A percentile compares a stretch with the other conserved stretches of the same genome.
Conservation (phyloP, 768 basidiomycete genomes). For the Infundibulicybe gibba region DNA sequence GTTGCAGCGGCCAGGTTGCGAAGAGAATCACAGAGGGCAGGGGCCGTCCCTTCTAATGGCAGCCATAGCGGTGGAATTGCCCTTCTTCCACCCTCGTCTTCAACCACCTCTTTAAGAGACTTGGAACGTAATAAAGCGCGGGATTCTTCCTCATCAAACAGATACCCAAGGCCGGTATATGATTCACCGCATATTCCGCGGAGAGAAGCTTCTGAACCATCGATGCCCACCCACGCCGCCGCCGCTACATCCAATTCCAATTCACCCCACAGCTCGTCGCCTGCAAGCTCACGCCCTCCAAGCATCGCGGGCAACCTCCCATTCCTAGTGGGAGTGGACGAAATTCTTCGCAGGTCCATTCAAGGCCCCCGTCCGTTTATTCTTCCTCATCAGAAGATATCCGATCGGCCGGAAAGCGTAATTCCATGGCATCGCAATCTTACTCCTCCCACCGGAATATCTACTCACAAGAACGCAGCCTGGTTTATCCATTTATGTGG, state of each 20-base stretch:
- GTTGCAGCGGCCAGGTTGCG: slow-evolving; percentile 57
- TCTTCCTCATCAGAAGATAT: slow-evolving; percentile 61
- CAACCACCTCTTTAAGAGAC: slow-evolving; percentile 34
- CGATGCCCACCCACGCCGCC: slow-evolving; percentile 24
- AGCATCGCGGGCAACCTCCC: slow-evolving; percentile 33
- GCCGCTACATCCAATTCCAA: slow-evolving; percentile 16
- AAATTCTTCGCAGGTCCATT: slow-evolving; percentile 30
- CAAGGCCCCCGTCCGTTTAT: slow-evolving; percentile 54
- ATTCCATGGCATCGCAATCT: slow-evolving; percentile 28
- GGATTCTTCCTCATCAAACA: slow-evolving; percentile 23
- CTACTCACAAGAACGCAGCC: slow-evolving; percentile 17
- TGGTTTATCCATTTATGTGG: slow-evolving; percentile 32
- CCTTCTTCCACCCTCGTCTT: slow-evolving; percentile 21
- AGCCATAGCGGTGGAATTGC: slow-evolving; percentile 22
- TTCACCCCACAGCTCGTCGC: slow-evolving; percentile 39
- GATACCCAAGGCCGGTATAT: slow-evolving; percentile 31
- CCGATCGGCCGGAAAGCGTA: slow-evolving; percentile 33
- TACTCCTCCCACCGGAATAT: slow-evolving; percentile 26
- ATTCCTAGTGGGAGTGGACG: slow-evolving; percentile 22
- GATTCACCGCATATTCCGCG: slow-evolving; percentile 34
- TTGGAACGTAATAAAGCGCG: slow-evolving; percentile 37
- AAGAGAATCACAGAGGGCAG: slow-evolving; percentile 55
- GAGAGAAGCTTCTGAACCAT: slow-evolving; percentile 44
- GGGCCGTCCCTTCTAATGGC: slow-evolving; percentile 29
- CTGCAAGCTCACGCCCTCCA: slow-evolving; percentile 47